phyloP scores from a whole-genome alignment of 148 eudicot species.

The Rhododendron henanense region DNA sequence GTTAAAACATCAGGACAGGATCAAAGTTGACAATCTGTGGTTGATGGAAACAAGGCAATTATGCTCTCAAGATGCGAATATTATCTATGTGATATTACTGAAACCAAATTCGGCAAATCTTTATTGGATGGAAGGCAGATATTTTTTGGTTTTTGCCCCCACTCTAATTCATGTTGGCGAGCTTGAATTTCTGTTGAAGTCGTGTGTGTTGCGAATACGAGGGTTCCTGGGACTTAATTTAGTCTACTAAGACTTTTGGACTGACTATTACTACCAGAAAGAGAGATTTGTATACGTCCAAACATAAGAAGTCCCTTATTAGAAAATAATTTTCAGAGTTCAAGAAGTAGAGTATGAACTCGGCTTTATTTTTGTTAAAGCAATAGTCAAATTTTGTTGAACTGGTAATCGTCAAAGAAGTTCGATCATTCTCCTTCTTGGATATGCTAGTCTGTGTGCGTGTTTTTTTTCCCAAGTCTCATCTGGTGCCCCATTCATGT shows the following conservation, averaged over 20 bases:
- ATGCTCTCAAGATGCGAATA: not conserved
- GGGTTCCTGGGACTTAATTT: not conserved
- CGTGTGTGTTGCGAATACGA: not conserved
- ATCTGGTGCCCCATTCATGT: not conserved
- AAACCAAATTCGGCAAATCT: not conserved
- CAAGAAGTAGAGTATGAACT: not conserved
- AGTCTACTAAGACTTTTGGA: not conserved
- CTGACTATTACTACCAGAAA: not conserved
- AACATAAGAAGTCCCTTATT: not conserved
- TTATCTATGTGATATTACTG: not conserved
- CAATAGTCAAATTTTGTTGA: not conserved
- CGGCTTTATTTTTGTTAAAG: not conserved
- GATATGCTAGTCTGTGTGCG: not conserved
- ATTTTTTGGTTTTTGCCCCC: not conserved
- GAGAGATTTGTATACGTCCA: not conserved
- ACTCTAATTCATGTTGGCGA: not conserved
- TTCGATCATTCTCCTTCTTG: not conserved
- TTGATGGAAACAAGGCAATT: not conserved
- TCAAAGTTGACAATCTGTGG: not conserved
- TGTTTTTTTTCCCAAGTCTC: not conserved
- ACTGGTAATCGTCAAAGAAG: not conserved
- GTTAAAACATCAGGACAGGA: not conserved
- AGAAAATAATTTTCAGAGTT: not conserved
- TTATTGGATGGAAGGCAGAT: not conserved
- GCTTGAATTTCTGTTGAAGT: not conserved